These are phyloP conservation scores for Scheffersomyces lignosus DNA, from an alignment of 805 yeast species.

Conservation along the genomic window DNA sequence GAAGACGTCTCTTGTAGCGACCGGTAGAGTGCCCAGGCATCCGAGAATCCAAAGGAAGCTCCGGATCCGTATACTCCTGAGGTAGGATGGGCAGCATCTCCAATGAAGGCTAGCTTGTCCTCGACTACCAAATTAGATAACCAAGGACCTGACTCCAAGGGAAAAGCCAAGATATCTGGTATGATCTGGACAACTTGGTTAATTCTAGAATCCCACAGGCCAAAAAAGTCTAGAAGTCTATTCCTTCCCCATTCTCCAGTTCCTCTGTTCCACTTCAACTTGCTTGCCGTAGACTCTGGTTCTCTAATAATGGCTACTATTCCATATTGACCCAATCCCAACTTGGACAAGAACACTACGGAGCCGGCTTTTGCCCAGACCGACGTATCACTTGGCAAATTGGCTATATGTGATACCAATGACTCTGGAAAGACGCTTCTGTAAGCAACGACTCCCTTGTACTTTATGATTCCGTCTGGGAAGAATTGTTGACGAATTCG, in stretches of 20 bases:
- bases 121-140: constrained; percentile 1
- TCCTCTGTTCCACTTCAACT: constrained; percentile 3
- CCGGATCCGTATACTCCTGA: constrained; percentile 7
- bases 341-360: not conserved
- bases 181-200: constrained; percentile 1
- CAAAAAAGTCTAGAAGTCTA: constrained; percentile 1
- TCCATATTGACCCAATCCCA: constrained; percentile 6
- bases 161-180: constrained; percentile 5
- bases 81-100: constrained; percentile 8
- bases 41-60: constrained; percentile 4
- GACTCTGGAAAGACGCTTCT: constrained; percentile 8
- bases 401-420: constrained; percentile 2
- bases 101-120: constrained; percentile 2
- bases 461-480: constrained; percentile 1
- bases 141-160: constrained; percentile 5
- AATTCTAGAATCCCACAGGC: constrained; percentile 4
- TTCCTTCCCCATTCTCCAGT: constrained; percentile 5
- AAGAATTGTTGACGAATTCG: constrained; percentile 8
- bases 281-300: not conserved
- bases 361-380: constrained; percentile 1
- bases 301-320: constrained; percentile 3
- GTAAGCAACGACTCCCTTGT: constrained; percentile 11
- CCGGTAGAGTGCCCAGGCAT: constrained; percentile 6
- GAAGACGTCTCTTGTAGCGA: constrained; percentile 5
- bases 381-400: constrained; percentile 9